phyloP scores from a whole-genome alignment of 2,329 filamentous ascomycete genomes.

The Ceratocystiopsis sp. region DNA sequence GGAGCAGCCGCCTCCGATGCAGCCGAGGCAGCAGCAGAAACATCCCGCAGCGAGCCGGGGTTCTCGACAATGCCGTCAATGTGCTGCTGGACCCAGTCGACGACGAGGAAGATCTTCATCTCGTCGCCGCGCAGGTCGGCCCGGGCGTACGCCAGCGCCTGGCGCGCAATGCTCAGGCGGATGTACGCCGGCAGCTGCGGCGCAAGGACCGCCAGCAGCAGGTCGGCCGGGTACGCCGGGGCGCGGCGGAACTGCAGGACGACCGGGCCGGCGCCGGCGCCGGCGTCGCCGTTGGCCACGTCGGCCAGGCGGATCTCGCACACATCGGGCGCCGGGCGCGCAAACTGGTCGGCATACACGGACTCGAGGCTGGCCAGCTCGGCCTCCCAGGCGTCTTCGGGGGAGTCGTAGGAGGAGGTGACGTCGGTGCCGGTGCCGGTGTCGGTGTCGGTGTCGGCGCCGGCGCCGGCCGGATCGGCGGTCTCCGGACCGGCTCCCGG shows the following conservation, averaged over 20 bases:
- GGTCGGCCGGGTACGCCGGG: constrained; percentile 53
- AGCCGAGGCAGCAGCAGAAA: constrained; percentile 60
- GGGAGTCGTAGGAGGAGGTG: constrained; percentile 21
- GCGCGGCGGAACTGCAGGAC: constrained; percentile 52
- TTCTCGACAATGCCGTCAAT: constrained; percentile 68
- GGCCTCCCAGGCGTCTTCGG: constrained; percentile 61
- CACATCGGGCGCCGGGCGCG: constrained; percentile 38
- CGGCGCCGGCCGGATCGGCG: constrained; percentile 4
- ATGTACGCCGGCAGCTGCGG: constrained; percentile 72
- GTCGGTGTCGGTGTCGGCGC: constrained; percentile 6
- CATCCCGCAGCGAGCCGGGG: constrained; percentile 69
- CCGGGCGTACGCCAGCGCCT: constrained; percentile 53
- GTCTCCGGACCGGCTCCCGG: constrained; percentile 4
- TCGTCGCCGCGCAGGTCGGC: constrained; percentile 62
- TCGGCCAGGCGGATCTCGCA: constrained; percentile 53
- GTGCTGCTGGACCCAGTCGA: constrained; percentile 82
- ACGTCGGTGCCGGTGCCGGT: constrained; percentile 1
- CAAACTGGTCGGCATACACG: constrained; percentile 65
- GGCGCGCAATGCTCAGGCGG: constrained; percentile 70
- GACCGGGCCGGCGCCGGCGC: constrained; percentile 11
- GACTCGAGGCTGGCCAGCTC: constrained; percentile 72
- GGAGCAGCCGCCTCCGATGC: constrained; percentile 29
- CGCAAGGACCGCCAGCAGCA: constrained; percentile 51
- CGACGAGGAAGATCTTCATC: constrained; percentile 73
- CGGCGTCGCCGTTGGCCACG: constrained; percentile 32